Evolutionary conservation across 306 rosid species (phyloP).

Genomic region (cucumber (Cucumis sativus)): Cucumber_9930_V3 NC_026661.2:19610501-19611000

Average conservation of each 20-base stretch:
- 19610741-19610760: slow-evolving; percentile 21
- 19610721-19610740: slow-evolving; percentile 56
- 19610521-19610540: not conserved
- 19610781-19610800: slow-evolving; percentile 52
- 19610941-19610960: slow-evolving; percentile 13
- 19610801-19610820: slow-evolving; percentile 45
- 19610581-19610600: not conserved
- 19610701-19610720: slow-evolving; percentile 77
- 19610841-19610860: slow-evolving; percentile 20
- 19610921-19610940: slow-evolving; percentile 80
- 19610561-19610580: not conserved
- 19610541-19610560: not conserved
- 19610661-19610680: slow-evolving; percentile 51
- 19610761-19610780: slow-evolving; percentile 72
- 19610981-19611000: slow-evolving; percentile 10
- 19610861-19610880: slow-evolving; percentile 16
- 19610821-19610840: slow-evolving; percentile 12
- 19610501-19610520: not conserved
- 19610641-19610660: slow-evolving; percentile 15
- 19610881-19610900: slow-evolving; percentile 15
- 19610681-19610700: slow-evolving; percentile 66
- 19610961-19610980: slow-evolving; percentile 5
- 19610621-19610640: not conserved
- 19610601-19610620: not conserved
- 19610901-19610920: slow-evolving; percentile 36